Evolutionary conservation across 352 stramenopile genomes (phyloP), one percentile per base, ranked within the genome.

Genomic region (Thraustochytrium striatum): DNA sequence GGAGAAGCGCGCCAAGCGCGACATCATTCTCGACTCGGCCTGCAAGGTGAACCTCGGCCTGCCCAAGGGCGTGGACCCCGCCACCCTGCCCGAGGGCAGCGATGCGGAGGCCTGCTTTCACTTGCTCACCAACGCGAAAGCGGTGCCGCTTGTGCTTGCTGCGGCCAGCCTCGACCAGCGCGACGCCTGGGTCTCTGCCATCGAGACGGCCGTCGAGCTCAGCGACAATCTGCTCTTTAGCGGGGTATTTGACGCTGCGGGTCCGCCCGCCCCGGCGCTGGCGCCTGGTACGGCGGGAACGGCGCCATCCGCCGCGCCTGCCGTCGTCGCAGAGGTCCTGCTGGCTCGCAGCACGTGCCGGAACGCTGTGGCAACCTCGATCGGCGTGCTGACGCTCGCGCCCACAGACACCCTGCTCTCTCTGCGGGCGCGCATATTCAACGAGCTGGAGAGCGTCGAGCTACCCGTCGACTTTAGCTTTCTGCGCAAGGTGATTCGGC

Each of bases 381-480:
- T 75, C 5, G 65, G 65, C 2, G 19, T 9, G 5, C 21, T 75
- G n/a, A 2, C 32, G 25, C 41, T 75, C 8, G 21, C 28, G 28
- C 65, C 21, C 8, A 32, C 25, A 0, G 52, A 55, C 30, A n/a
- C 44, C 30, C 41, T 75, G 3, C 41, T 75, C 19, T 30, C 65
- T 16, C 5, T 75, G 16, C 44, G 65, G 16, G 32, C n/a, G 19
- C 44, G 25, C 0, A 38, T 75, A 1, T 25, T 61, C 68, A 39
- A 50, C 28, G 52, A 58, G 44, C 52, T 75, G 0, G 39, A 75
- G 16, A 43, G 11, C 5, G 65, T 16, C 11, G 65, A 75, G 41
- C 21, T 75, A 1, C 65, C 65, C 5, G 28, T 75, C 19, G 47
- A 75, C 1, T 75, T 75, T 61, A 30, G 19, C 50, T 75, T 75